Conservation (phyloP, 306 rosid genomes). For the Herpetospermum pedunculosum region DNA sequence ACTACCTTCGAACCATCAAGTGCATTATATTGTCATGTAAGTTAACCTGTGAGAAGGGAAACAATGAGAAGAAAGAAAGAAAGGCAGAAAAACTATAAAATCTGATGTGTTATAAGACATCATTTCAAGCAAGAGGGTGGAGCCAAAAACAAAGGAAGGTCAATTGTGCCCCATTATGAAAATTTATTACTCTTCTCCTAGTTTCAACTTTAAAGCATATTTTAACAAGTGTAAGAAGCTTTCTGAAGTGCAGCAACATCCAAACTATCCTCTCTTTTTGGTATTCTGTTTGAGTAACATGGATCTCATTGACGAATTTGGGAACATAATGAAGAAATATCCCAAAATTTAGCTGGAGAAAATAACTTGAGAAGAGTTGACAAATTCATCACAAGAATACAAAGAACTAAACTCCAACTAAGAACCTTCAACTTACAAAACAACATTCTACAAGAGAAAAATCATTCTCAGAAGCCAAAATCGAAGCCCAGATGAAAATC, state of each 20-base stretch:
- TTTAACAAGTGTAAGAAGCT: not conserved
- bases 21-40: not conserved
- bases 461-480: not conserved
- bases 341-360: not conserved
- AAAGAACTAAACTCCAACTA: not conserved
- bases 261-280: not conserved
- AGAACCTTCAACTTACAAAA: not conserved
- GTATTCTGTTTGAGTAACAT: not conserved
- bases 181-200: no score
- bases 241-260: not conserved
- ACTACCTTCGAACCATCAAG: not conserved
- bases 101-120: not conserved
- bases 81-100: not conserved
- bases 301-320: not conserved
- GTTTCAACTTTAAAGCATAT: not conserved
- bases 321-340: slow-evolving; percentile 1
- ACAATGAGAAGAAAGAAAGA: not conserved
- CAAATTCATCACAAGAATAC: not conserved
- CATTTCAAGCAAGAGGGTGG: not conserved
- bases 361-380: not conserved
- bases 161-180: not conserved
- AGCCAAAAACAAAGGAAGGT: not conserved
- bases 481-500: not conserved
- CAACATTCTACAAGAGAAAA: not conserved
- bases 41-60: slow-evolving; percentile 1